These are phyloP conservation scores for Pyricularia sp. DNA, from an alignment of 2,329 filamentous ascomycete genomes.

Conservation along the genomic window DNA sequence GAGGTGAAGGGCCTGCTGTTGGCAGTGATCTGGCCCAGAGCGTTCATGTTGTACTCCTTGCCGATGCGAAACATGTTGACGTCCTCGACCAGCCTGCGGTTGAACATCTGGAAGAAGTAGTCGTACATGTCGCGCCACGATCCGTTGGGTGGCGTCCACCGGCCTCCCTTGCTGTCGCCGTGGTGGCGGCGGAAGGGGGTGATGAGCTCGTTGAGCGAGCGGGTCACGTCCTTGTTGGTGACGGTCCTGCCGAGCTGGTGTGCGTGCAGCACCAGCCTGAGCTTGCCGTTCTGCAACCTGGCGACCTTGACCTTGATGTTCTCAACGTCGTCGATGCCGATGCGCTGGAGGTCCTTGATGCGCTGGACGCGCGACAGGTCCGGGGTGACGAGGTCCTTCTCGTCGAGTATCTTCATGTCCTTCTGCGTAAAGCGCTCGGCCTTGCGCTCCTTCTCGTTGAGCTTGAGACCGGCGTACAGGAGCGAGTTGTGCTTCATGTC, in stretches of 20 bases:
- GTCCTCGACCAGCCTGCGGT: slow-evolving; percentile 2
- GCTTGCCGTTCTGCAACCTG: slow-evolving; percentile 34
- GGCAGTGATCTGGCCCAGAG: neutral
- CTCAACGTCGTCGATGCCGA: slow-evolving; percentile 28
- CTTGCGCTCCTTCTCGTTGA: slow-evolving; percentile 25
- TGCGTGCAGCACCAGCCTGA: slow-evolving; percentile 28
- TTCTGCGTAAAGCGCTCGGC: slow-evolving; percentile 27
- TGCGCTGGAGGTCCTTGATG: slow-evolving; percentile 26
- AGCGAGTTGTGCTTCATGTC: slow-evolving; percentile 33
- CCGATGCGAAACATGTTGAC: slow-evolving; percentile 11
- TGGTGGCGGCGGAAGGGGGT: slow-evolving; percentile 23
- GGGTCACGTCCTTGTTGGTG: slow-evolving; percentile 27
- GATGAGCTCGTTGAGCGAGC: slow-evolving; percentile 28
- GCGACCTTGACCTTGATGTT: slow-evolving; percentile 27
- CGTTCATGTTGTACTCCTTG: slow-evolving; percentile 14
- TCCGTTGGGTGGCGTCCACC: slow-evolving; percentile 28
- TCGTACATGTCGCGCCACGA: slow-evolving; percentile 25
- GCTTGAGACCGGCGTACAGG: slow-evolving; percentile 30
- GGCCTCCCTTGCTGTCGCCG: slow-evolving; percentile 7
- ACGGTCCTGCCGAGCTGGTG: slow-evolving; percentile 24
- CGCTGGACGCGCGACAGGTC: slow-evolving; percentile 29
- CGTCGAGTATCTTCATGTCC: slow-evolving; percentile 31
- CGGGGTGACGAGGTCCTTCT: slow-evolving; percentile 29
- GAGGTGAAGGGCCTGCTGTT: neutral
- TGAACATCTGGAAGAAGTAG: slow-evolving; percentile 7